Base-by-base conservation (phyloP, 768 basidiomycete genomes). In the Steccherinum ochraceum region DNA sequence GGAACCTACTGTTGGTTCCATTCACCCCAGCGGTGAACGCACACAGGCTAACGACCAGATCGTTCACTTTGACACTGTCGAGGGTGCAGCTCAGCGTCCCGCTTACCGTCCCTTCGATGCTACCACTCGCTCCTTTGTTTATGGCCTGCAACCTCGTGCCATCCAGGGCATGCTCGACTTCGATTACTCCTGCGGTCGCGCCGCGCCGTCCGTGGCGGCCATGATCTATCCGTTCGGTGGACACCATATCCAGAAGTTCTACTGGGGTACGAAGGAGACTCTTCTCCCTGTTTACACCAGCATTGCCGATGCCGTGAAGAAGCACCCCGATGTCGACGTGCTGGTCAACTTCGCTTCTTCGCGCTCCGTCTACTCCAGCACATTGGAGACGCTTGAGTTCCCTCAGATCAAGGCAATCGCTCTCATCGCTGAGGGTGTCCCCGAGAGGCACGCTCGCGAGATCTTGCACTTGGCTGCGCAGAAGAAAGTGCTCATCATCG, bases 171-270 rank as follows among this genome's bases (percentile, higher is more conserved):
- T 88, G 86, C 86, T 99, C 52, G 96, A 99, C 79, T 99, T 99
- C 58, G 96, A 99, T 77, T 99, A 85, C 74, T 93, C 92, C 12
- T 99, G 96, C 72, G 94, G 94, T 16, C 89, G 96, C 56, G 69
- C 80, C 43, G 79, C 86, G 18, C 93, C 96, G 30, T 89, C 85
- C 43, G 96, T 98, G 57, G 94, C 96, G 24, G 96, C 96, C 35
- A 99, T 98, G 95, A 96, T 99, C 67, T 99, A 99, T 70, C 96
- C 95, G 66, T 99, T 99, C 71, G 96, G 95, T 64, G 95, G 95
- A 18, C 95, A 98, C 74, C 96, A 98, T 74, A 96, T 97, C 70
- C 96, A 99, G 75, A 99, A 99, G 76, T 97, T 99, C 82, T 98
- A 99, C 80, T 98, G 96, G 96, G 96, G 96, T 50, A 98, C 96